phyloP scores from a whole-genome alignment of 352 stramenopile species.

The Phytopythium litorale region DNA sequence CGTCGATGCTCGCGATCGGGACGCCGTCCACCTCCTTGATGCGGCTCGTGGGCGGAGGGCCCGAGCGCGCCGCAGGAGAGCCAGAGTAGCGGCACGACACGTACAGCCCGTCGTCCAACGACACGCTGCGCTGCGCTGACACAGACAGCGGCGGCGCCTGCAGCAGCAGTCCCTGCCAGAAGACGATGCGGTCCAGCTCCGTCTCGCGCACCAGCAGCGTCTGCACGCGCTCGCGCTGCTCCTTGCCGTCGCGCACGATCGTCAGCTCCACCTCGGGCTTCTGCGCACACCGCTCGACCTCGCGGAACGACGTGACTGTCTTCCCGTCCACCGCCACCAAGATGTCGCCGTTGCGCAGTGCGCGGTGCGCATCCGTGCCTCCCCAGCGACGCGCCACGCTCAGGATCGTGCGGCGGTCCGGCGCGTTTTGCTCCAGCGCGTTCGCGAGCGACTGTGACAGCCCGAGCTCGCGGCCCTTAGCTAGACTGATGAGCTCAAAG shows the following conservation, averaged over 20 bases:
- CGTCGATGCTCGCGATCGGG: constrained; percentile 85
- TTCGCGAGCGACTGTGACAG: constrained; percentile 77
- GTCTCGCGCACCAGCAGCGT: constrained; percentile 77
- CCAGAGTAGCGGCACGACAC: constrained; percentile 86
- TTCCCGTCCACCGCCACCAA: constrained; percentile 82
- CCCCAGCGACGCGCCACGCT: constrained; percentile 75
- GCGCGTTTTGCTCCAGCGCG: constrained; percentile 64
- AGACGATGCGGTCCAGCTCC: constrained; percentile 89
- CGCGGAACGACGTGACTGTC: constrained; percentile 81
- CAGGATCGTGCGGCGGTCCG: constrained; percentile 74
- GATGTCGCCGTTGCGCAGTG: constrained; percentile 84
- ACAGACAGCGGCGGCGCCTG: constrained; percentile 87
- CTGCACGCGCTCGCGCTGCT: constrained; percentile 69
- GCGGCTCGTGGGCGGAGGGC: constrained; percentile 81
- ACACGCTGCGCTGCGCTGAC: constrained; percentile 78
- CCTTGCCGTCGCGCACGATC: constrained; percentile 79
- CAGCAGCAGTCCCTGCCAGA: constrained; percentile 89
- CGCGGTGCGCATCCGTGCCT: constrained; percentile 57
- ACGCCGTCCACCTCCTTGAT: constrained; percentile 90
- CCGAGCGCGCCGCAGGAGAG: constrained; percentile 86
- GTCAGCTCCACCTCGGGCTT: constrained; percentile 79
- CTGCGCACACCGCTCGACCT: constrained; percentile 80
- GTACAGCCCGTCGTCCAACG: constrained; percentile 80
- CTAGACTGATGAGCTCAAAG: constrained; percentile 86
- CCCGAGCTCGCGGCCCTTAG: constrained; percentile 85